A percentile compares a stretch with the other conserved stretches of the same genome.
These are phyloP conservation scores for Dalbergia oliveri DNA, from an alignment of 306 rosid genomes.

Conservation along the genomic window DNA sequence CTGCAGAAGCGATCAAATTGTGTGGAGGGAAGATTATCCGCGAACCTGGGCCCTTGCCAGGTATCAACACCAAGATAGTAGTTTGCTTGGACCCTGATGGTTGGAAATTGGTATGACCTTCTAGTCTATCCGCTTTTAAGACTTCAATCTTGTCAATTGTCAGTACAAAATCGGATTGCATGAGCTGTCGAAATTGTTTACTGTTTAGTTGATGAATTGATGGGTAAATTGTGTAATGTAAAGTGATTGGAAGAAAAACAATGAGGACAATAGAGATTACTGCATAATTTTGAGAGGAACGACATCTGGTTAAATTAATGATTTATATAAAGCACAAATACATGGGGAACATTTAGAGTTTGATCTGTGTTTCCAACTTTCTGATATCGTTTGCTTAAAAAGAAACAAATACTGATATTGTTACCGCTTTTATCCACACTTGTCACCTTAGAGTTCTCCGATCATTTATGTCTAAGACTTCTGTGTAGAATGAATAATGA, in stretches of 20 bases:
- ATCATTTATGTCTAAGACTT: not conserved
- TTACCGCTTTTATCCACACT: not conserved
- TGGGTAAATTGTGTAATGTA: not conserved
- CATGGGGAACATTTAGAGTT: not conserved
- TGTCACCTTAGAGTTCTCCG: slow-evolving; percentile 6
- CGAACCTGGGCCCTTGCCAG: slow-evolving; percentile 95
- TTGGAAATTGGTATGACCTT: slow-evolving; percentile 84
- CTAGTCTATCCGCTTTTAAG: slow-evolving; percentile 30
- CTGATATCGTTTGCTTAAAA: not conserved
- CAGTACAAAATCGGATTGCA: not conserved
- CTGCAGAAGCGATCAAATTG: slow-evolving; percentile 88
- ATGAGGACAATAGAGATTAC: not conserved
- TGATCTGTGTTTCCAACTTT: slow-evolving; percentile 4
- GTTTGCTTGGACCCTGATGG: slow-evolving; percentile 98
- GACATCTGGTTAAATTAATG: no score
- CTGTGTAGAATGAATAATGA: not conserved
- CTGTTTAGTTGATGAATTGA: not conserved
- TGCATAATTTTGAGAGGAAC: no score
- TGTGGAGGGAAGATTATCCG: slow-evolving; percentile 82
- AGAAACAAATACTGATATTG: not conserved
- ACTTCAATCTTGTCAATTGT: slow-evolving; percentile 8
- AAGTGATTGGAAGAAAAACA: not conserved
- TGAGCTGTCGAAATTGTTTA: not conserved
- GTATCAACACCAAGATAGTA: slow-evolving; percentile 88
- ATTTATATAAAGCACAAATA: no score